Evolutionary conservation across 768 basidiomycete genomes (phyloP).

Genomic region (Auriscalpium vulgare): DNA sequence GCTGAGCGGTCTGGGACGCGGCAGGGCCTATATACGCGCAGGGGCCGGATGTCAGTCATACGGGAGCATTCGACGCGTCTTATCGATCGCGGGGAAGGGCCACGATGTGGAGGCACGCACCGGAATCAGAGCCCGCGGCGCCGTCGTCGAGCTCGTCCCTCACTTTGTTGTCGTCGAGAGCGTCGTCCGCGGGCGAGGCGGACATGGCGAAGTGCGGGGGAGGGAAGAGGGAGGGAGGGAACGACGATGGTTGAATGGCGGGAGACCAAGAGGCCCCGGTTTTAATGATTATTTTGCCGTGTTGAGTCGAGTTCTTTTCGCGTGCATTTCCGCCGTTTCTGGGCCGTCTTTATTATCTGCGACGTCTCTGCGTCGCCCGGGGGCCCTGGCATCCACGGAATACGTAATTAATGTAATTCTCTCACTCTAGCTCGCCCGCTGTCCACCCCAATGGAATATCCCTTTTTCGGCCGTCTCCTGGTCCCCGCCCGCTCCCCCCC

Average conservation of each 20-base stretch:
- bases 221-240: constrained; percentile 21
- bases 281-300: constrained; percentile 46
- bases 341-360: constrained; percentile 27
- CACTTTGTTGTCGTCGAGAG: constrained; percentile 41
- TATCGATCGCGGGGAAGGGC: constrained; percentile 13
- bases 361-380: constrained; percentile 15
- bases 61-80: constrained; percentile 14
- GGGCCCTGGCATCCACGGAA: constrained; percentile 17
- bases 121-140: constrained; percentile 22
- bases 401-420: constrained; percentile 19
- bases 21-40: constrained; percentile 26
- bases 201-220: constrained; percentile 40
- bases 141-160: constrained; percentile 52
- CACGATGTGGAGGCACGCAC: constrained; percentile 14
- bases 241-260: constrained; percentile 30
- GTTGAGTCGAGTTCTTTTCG: constrained; percentile 58
- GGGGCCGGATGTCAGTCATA: constrained; percentile 14
- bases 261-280: constrained; percentile 44
- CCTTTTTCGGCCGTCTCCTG: constrained; percentile 12
- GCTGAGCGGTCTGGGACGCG: constrained; percentile 25
- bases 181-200: constrained; percentile 49
- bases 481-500: background rate
- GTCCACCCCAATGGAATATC: constrained; percentile 16
- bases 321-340: constrained; percentile 43
- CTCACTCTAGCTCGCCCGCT: constrained; percentile 1